Evolutionary conservation across 2,329 filamentous ascomycete species (phyloP).

Genomic region (Laburnicola sp.): DNA sequence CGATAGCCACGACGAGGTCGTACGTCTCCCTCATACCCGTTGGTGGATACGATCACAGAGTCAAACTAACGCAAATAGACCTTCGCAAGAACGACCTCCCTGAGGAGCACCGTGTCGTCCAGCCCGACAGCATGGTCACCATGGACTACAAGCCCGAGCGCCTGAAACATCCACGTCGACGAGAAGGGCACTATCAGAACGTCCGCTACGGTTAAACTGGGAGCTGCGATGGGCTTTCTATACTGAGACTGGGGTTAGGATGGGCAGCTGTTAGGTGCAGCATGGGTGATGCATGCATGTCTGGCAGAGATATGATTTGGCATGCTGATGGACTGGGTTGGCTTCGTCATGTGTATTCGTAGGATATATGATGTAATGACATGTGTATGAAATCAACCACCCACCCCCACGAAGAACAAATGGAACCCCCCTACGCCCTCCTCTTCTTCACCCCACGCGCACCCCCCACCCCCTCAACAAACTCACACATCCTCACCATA

Average conservation of each 20-base stretch:
- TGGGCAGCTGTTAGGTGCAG: background rate
- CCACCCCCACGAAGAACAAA: too few species aligned
- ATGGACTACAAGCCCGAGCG: conserved; percentile 54
- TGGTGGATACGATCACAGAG: too few species aligned
- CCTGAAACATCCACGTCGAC: conserved; percentile 54
- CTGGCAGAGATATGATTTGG: too few species aligned
- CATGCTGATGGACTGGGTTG: background rate
- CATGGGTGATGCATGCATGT: background rate
- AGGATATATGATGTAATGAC: conserved; percentile 1
- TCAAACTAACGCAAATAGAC: conserved; percentile 45
- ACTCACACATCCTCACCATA: conserved; percentile 31
- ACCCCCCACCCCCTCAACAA: conserved; percentile 23
- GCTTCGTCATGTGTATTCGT: conserved; percentile 5
- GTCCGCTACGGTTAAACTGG: conserved; percentile 49
- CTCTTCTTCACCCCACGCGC: background rate
- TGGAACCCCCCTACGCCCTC: conserved; percentile 1
- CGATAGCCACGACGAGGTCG: conserved; percentile 50
- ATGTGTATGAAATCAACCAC: too few species aligned
- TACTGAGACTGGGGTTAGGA: background rate
- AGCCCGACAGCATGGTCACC: conserved; percentile 51
- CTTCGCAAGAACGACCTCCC: conserved; percentile 55
- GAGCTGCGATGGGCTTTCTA: background rate
- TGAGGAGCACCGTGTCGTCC: conserved; percentile 51
- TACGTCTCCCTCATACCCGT: conserved; percentile 32
- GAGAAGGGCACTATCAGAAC: conserved; percentile 54